A percentile compares a stretch with the other conserved stretches of the same genome.
Evolutionary conservation across 2,329 filamentous ascomycete species (phyloP).

Genomic region (Cercospora beticola): DNA sequence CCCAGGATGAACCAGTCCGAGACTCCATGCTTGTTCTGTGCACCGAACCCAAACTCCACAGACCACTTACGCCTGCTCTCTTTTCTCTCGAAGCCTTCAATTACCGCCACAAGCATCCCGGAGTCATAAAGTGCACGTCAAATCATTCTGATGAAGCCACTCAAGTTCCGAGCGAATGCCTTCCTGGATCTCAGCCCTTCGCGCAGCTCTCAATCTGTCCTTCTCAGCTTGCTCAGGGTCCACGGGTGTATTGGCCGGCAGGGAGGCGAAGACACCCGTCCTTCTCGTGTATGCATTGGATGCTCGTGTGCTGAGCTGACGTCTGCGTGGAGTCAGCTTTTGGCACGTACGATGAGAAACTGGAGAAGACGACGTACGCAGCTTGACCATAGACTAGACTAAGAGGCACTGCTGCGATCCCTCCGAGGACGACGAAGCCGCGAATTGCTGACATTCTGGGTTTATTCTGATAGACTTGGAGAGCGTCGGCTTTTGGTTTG

Average conservation of each 20-base stretch:
- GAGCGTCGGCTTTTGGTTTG: not conserved
- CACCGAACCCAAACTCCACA: not conserved
- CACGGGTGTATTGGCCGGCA: not conserved
- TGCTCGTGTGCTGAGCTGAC: slow-evolving; percentile 12
- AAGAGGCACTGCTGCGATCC: slow-evolving; percentile 13
- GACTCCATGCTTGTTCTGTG: not conserved
- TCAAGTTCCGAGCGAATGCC: slow-evolving; percentile 16
- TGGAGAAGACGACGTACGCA: slow-evolving; percentile 10
- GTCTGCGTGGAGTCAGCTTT: not conserved
- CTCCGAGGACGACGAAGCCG: slow-evolving; percentile 11
- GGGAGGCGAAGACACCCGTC: slow-evolving; percentile 16
- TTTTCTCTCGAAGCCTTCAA: not conserved
- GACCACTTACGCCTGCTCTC: not conserved
- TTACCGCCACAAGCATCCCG: slow-evolving; percentile 11
- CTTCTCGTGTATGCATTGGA: slow-evolving; percentile 18
- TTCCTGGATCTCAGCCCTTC: slow-evolving; percentile 10
- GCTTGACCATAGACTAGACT: slow-evolving; percentile 13
- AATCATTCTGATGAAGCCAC: slow-evolving; percentile 18
- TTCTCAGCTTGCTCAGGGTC: slow-evolving; percentile 10
- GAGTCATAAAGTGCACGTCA: slow-evolving; percentile 20
- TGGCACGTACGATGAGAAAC: slow-evolving; percentile 1
- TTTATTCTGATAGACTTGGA: slow-evolving; percentile 5
- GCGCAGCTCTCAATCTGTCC: slow-evolving; percentile 13
- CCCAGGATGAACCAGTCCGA: not conserved
- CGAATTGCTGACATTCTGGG: slow-evolving; percentile 8